Conservation (phyloP, 2,329 filamentous ascomycete genomes). For the Stemphylium vesicarium region DNA sequence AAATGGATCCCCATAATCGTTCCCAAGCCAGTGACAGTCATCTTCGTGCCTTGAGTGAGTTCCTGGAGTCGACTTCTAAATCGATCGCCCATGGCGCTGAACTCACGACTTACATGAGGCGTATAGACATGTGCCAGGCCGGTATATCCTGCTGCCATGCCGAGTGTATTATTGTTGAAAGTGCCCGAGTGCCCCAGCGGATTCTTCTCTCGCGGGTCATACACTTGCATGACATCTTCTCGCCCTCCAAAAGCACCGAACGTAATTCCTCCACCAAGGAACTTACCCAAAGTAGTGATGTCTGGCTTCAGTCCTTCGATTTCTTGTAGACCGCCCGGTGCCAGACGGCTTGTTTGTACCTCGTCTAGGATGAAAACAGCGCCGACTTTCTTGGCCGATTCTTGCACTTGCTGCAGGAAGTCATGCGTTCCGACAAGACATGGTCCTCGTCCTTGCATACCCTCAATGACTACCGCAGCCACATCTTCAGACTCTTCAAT, state of each 20-base stretch:
- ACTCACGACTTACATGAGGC: constrained; percentile 33
- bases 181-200: constrained; percentile 65
- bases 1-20: constrained; percentile 49
- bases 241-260: constrained; percentile 72
- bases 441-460: constrained; percentile 69
- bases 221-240: constrained; percentile 64
- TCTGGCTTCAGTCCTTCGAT: constrained; percentile 28
- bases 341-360: constrained; percentile 46
- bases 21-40: constrained; percentile 47
- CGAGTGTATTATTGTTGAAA: constrained; percentile 71
- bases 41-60: constrained; percentile 40
- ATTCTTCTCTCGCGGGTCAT: constrained; percentile 56
- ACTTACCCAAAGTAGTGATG: constrained; percentile 70
- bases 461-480: constrained; percentile 70
- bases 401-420: constrained; percentile 62
- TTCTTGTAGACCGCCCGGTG: constrained; percentile 28
- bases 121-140: constrained; percentile 49
- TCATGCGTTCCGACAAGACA: constrained; percentile 58
- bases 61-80: constrained; percentile 36
- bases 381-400: constrained; percentile 56
- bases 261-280: constrained; percentile 68
- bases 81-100: constrained; percentile 43
- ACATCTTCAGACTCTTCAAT: constrained; percentile 54
- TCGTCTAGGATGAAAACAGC: constrained; percentile 73
- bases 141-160: constrained; percentile 62